Conservation (phyloP, 306 rosid genomes). For the Cicer chorassanicum region DNA sequence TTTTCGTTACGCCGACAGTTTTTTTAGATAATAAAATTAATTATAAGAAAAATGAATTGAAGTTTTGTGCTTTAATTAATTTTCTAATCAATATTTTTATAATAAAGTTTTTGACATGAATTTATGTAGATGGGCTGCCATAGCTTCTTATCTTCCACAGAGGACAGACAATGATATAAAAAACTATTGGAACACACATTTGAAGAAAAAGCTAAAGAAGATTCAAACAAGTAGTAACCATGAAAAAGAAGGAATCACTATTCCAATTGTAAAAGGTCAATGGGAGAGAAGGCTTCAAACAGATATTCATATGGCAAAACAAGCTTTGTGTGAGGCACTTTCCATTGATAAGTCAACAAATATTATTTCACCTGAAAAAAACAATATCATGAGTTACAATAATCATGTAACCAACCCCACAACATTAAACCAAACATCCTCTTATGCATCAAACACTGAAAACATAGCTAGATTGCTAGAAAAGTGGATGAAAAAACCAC, state of each 20-base stretch:
- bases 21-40: background rate
- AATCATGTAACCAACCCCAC: background rate
- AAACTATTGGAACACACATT: slow-evolving; percentile 72
- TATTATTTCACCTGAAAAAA: slow-evolving; percentile 32
- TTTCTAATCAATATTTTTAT: background rate
- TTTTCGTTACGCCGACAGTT: background rate
- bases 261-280: slow-evolving; percentile 69
- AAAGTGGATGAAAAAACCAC: slow-evolving; percentile 70
- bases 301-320: slow-evolving; percentile 88
- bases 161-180: slow-evolving; percentile 76
- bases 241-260: slow-evolving; percentile 29
- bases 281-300: slow-evolving; percentile 98
- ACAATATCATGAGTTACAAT: slow-evolving; percentile 9
- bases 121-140: slow-evolving; percentile 72
- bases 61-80: background rate
- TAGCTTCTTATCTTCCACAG: slow-evolving; percentile 76
- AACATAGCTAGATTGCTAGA: slow-evolving; percentile 75
- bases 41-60: background rate
- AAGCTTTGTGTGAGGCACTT: slow-evolving; percentile 84
- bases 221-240: slow-evolving; percentile 23
- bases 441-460: slow-evolving; percentile 76
- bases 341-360: slow-evolving; percentile 63
- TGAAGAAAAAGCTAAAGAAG: slow-evolving; percentile 63
- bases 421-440: slow-evolving; percentile 18
- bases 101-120: background rate